phyloP scores from a whole-genome alignment of 306 rosid species.

The Rosa rugosa region DNA sequence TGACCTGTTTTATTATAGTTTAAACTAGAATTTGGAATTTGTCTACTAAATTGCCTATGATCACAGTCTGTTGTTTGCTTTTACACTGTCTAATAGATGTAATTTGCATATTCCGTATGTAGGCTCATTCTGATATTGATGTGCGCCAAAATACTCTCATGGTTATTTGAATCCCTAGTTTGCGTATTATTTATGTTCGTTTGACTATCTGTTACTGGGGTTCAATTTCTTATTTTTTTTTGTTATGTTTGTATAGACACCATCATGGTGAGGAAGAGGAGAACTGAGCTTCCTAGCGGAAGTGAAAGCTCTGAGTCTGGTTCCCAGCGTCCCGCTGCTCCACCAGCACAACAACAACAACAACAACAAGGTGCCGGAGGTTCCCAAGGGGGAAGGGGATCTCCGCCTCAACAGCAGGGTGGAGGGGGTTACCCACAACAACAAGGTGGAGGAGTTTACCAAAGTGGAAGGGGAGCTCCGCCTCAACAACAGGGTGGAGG shows the following conservation, averaged over 20 bases:
- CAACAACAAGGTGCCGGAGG: slow-evolving; percentile 38
- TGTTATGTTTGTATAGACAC: slow-evolving; percentile 27
- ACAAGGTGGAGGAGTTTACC: slow-evolving; percentile 48
- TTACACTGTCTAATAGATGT: background rate
- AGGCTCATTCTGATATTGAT: background rate
- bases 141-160: background rate
- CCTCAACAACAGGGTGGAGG: slow-evolving; percentile 55
- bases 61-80: background rate
- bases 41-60: background rate
- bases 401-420: slow-evolving; percentile 51
- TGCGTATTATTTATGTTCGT: background rate
- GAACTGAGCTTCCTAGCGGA: slow-evolving; percentile 60
- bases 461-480: slow-evolving; percentile 67
- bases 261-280: slow-evolving; percentile 73
- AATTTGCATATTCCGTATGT: background rate
- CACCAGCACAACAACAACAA: slow-evolving; percentile 53
- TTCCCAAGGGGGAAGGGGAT: slow-evolving; percentile 69
- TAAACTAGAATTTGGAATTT: background rate
- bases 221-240: background rate
- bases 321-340: slow-evolving; percentile 51
- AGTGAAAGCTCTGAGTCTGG: slow-evolving; percentile 68
- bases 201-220: background rate
- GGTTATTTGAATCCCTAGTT: background rate
- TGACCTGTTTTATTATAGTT: background rate
- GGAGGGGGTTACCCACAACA: slow-evolving; percentile 22